These are phyloP conservation scores for Pichia kluyveri DNA, from an alignment of 805 yeast species.

Conservation along the genomic window DNA sequence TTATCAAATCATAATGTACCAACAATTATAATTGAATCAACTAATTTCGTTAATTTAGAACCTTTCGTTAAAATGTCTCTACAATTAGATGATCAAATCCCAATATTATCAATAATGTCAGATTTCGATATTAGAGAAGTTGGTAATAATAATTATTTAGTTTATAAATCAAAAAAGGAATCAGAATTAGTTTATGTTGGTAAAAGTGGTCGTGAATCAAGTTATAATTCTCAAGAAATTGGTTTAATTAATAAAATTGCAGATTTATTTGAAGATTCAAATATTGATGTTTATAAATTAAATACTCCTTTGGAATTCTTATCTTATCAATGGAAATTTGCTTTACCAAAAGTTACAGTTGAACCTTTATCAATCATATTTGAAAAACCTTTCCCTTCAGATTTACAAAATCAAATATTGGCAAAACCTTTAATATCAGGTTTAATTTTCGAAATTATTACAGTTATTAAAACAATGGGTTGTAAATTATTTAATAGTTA, in stretches of 20 bases:
- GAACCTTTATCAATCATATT: constrained; percentile 68
- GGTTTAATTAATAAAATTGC: constrained; percentile 29
- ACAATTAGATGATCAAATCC: constrained; percentile 25
- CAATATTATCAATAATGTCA: constrained; percentile 49
- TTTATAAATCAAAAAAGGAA: constrained; percentile 31
- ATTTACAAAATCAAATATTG: constrained; percentile 55
- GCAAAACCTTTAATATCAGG: constrained; percentile 85
- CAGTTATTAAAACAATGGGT: constrained; percentile 69
- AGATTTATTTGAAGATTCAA: constrained; percentile 30
- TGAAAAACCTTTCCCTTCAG: constrained; percentile 57
- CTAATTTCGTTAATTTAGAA: constrained; percentile 66
- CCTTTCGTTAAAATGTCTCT: constrained; percentile 44
- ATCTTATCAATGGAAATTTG: constrained; percentile 78
- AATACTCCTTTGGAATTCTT: constrained; percentile 47
- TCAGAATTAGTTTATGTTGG: constrained; percentile 39
- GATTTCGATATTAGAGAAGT: constrained; percentile 46
- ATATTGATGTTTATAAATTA: constrained; percentile 40
- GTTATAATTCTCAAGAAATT: constrained; percentile 33
- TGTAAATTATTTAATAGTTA: constrained; percentile 61
- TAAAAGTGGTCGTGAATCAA: constrained; percentile 32
- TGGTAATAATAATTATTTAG: constrained; percentile 26
- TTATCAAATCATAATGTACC: constrained; percentile 28
- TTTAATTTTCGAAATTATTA: constrained; percentile 61
- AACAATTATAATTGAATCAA: constrained; percentile 54
- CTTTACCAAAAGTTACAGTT: constrained; percentile 68